Conservation (phyloP, 495 filamentous ascomycete species). For the Filosporella fistucella region DNA sequence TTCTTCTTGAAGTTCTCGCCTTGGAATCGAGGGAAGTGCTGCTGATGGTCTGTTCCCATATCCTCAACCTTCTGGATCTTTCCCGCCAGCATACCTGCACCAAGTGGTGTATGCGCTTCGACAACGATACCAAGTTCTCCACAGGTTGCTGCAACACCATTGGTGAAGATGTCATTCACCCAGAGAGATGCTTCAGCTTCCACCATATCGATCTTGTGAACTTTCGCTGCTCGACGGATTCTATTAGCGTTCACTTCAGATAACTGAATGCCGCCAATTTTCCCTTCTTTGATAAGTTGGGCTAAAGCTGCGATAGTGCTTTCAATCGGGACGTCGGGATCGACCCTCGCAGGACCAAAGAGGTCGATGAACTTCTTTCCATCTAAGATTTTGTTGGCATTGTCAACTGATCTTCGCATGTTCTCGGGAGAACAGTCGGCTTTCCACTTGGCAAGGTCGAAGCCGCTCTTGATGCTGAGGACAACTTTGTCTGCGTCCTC, state of each 20-base stretch:
- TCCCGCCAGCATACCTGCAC: conserved; percentile 40
- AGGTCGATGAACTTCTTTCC: conserved; percentile 77
- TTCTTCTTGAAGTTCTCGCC: conserved; percentile 69
- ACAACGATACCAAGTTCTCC: conserved; percentile 66
- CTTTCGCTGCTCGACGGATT: conserved; percentile 65
- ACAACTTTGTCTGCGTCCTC: conserved; percentile 61
- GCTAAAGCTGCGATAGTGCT: conserved; percentile 47
- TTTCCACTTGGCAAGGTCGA: conserved; percentile 18
- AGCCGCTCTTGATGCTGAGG: conserved; percentile 61
- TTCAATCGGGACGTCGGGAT: conserved; percentile 48
- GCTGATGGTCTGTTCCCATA: conserved; percentile 55
- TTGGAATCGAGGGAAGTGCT: conserved; percentile 56
- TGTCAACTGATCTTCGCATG: conserved; percentile 63
- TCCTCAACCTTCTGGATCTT: conserved; percentile 55
- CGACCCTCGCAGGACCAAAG: conserved; percentile 72
- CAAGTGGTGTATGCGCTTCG: conserved; percentile 41
- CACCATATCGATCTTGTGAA: conserved; percentile 65
- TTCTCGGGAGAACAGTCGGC: conserved; percentile 50
- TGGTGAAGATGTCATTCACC: conserved; percentile 58
- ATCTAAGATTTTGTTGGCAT: conserved; percentile 53
- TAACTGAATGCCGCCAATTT: conserved; percentile 72
- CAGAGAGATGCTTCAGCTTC: conserved; percentile 79
- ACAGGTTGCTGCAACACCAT: conserved; percentile 69
- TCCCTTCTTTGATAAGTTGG: conserved; percentile 62
- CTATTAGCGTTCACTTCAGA: conserved; percentile 69